Base-by-base conservation (phyloP, 1,284 basidiomycete species). In the Naganishia albida region DNA sequence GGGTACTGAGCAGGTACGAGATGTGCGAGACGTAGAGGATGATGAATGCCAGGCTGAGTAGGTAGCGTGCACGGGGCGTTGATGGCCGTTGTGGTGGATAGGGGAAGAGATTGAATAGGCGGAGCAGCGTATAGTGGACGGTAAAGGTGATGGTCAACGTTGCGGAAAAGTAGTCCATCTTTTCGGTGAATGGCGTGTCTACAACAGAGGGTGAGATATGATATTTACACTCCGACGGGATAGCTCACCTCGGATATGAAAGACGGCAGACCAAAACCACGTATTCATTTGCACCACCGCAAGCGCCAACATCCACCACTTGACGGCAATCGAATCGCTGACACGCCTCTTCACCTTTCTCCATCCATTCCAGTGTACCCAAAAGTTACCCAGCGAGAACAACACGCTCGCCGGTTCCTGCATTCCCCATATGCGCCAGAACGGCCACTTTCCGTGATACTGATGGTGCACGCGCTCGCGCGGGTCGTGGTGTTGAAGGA, bases 371-470 rank as follows among this genome's bases (percentile, higher is more conserved):
- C 81, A 79, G 75, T 97, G 91, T 26, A 84, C 85, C 78, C 82
- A 85, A 34, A 96, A 81, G 77, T 99, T 99, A 66, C 88, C 76
- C 25, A 97, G 71, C 7, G 91, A 94, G 81, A 98, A 97, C 38
- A 87, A 76, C 62, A 97, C 93, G 13, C 91, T 91, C 15, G 93
- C 87, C 3, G 95, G 94, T 78, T 99, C 96, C 78, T 99, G 96
- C 78, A 92, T 88, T 28, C 92, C 92, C 6, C 83, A 78, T 25
- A 90, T 80, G 44, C 93, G 83, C 85, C 87, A 88, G 77, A 97
- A 97, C 0, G 93, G 91, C 94, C 95, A 99, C 81, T 99, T 99
- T 26, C 96, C 96, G 73, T 93, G 86, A 77, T 90, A 97, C 73
- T 96, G 93, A 62, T 89, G 83, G 23, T 89, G 80, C 40, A 59